Base-by-base conservation (phyloP, 2,329 filamentous ascomycete genomes). In the Hypoxylon sp. region DNA sequence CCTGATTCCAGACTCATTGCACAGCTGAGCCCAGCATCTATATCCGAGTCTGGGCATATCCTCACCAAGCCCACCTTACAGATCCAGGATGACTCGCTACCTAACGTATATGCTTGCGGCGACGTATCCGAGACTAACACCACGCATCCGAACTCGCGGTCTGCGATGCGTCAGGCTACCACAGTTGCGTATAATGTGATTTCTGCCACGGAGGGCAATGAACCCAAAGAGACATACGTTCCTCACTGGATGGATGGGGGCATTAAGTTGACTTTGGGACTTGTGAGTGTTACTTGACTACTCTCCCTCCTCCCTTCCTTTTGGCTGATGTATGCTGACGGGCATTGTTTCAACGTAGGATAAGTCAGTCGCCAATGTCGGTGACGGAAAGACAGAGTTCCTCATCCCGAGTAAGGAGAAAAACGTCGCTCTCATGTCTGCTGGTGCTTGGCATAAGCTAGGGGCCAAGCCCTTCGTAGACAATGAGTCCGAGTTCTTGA, bases 71-170 rank as follows among this genome's bases (percentile, higher is more conserved):
- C 83, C 0, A 88, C 84, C 0, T 78, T 91, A 30, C 88, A 90
- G 65, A 78, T 91, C 12, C 72, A 76, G 6, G 83, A 86, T 68
- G 75, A 80, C 1, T 62, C 67, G 0, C 78, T 84, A 7, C 79
- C 82, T 1, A 83, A 87, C 64, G 80, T 91, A 1, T 91, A 88
- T 70, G 85, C 85, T 1, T 83, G 87, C n/a, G 89, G 89, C 16
- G 89, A 91, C 67, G 86, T 91, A 3, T 84, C 87, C 3, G 84
- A 86, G 25, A 83, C 82, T 0, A 80, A 81, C 0, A 79, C 79
- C 0, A 76, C 78, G 34, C 84, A 83, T 45, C 84, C 84, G 5
- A 89, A 88, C 72, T 86, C 84, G 0, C 81, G 87, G 8, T 82
- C 86, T 0, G 86, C 85, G 0, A 79, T 80, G 46, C 78, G 80